Base-by-base conservation (phyloP, 106 monocot genomes). In the Amphibolis antarctica region DNA sequence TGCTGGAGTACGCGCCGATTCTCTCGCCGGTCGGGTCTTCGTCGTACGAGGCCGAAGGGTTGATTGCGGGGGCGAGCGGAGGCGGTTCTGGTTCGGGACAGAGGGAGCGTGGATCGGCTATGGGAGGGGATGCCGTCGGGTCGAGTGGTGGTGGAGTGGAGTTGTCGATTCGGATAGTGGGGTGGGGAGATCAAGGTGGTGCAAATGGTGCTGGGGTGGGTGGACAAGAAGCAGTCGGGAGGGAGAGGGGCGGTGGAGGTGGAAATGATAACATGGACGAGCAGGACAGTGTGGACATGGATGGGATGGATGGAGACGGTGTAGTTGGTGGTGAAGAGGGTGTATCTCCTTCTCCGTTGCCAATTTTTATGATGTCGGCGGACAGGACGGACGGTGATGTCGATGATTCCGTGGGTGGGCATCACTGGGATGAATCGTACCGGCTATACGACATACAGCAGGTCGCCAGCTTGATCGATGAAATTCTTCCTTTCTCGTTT, bases 401-500 rank as follows among this genome's bases (percentile, higher is more conserved):
- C 21, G 57, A 48, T 29, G 80, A 59, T 31, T 21, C n/a, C 1
- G 70, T 56, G 21, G 79, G 69, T 28, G 81, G 59, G n/a, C 71
- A 24, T 43, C 76, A 50, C 19, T 78, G 85, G 59, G 88, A 89
- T 30, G 79, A 75, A 5, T 68, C 83, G 14, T 84, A 89, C 43
- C 94, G 86, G 78, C 82, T 89, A 47, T 84, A 86, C 60, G 94
- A 96, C 63, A 78, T 96, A 59, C 94, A 89, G 69, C 94, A 86
- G 82, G 60, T 86, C 51, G 94, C 94, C 3, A 75, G 76, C 57
- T 96, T 89, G 89, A 59, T 90, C 15, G 94, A 96, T 60, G 89
- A 96, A 86, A 80, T 96, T 74, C 65, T 96, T 23, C 94, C 94
- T 0, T 96, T 89, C 75, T 89, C 89, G 21, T 62, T 96, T 63